A percentile compares a stretch with the other conserved stretches of the same genome.
phyloP scores from a whole-genome alignment of 495 filamentous ascomycete species.

The Neurospora discreta region DNA sequence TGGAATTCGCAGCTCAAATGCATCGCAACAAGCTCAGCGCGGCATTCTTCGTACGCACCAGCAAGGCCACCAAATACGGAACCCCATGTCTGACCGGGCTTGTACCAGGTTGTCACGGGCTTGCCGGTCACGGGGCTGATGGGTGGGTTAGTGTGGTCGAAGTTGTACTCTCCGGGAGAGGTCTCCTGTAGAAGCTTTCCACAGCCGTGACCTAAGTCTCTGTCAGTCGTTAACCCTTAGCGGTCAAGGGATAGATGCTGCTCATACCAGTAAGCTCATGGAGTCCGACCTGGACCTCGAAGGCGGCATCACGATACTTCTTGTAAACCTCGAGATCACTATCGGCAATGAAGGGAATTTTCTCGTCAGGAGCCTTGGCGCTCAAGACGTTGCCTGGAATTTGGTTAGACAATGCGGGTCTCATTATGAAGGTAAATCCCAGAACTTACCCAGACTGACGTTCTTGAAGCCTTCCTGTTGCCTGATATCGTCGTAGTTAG shows the following conservation, averaged over 20 bases:
- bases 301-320: constrained; percentile 69
- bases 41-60: constrained; percentile 68
- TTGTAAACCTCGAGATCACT: constrained; percentile 67
- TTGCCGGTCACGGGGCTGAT: constrained; percentile 66
- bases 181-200: constrained; percentile 93
- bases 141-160: constrained; percentile 68
- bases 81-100: constrained; percentile 89
- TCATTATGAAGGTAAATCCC: background rate
- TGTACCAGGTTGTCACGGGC: constrained; percentile 77
- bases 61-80: constrained; percentile 81
- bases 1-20: constrained; percentile 78
- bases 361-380: constrained; percentile 82
- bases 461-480: constrained; percentile 98
- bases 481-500: constrained; percentile 91
- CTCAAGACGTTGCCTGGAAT: constrained; percentile 81
- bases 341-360: constrained; percentile 74
- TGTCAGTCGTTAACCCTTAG: background rate
- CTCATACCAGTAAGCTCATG: constrained; percentile 78
- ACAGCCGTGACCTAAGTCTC: constrained; percentile 55
- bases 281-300: constrained; percentile 90
- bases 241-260: background rate
- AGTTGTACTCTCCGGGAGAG: constrained; percentile 71
- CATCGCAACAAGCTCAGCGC: constrained; percentile 85
- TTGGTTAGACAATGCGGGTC: background rate
- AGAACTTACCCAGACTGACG: constrained; percentile 37